phyloP scores from a whole-genome alignment of 2,329 filamentous ascomycete genomes.

The Aspergillus hortae region DNA sequence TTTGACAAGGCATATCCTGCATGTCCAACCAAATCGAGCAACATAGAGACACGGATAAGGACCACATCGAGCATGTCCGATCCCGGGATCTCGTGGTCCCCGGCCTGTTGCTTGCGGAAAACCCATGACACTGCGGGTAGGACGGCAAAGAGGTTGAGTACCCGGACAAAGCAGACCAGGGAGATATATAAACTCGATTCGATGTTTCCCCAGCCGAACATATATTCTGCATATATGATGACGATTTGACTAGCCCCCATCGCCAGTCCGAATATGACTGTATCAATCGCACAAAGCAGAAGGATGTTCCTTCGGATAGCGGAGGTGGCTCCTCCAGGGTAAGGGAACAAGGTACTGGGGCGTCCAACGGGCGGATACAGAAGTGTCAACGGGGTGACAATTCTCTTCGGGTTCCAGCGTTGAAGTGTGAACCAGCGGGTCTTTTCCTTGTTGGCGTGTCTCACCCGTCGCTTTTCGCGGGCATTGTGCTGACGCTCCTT shows the following conservation, averaged over 20 bases:
- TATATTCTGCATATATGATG: constrained; percentile 75
- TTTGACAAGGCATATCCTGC: constrained; percentile 69
- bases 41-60: constrained; percentile 69
- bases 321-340: constrained; percentile 56
- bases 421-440: constrained; percentile 28
- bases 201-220: constrained; percentile 78
- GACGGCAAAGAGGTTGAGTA: constrained; percentile 68
- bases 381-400: constrained; percentile 73
- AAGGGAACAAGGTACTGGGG: constrained; percentile 25
- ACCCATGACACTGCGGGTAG: constrained; percentile 75
- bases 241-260: constrained; percentile 80
- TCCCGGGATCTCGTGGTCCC: constrained; percentile 54
- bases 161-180: constrained; percentile 71
- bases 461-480: constrained; percentile 60
- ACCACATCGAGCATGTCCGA: constrained; percentile 74
- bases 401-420: constrained; percentile 53
- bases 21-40: constrained; percentile 73
- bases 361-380: constrained; percentile 60
- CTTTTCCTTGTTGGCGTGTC: constrained; percentile 31
- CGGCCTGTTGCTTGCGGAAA: constrained; percentile 51
- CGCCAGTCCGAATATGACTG: constrained; percentile 73
- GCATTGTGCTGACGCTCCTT: constrained; percentile 67
- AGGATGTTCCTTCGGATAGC: constrained; percentile 76
- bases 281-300: constrained; percentile 74
- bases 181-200: constrained; percentile 80